phyloP scores from a whole-genome alignment of 1,284 basidiomycete genomes.

The Coniophora puteana region DNA sequence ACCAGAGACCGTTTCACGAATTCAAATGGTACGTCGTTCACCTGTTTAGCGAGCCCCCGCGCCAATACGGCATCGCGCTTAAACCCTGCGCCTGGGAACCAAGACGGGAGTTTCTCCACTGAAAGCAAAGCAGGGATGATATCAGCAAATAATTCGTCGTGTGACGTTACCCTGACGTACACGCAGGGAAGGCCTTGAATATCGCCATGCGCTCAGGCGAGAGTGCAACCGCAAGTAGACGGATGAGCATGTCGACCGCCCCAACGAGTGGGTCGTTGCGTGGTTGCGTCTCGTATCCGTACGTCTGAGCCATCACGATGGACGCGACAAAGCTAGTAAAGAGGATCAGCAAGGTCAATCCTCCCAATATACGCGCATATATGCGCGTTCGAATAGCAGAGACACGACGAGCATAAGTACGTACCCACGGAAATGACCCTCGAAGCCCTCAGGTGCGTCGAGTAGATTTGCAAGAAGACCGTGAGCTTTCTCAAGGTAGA shows the following conservation, averaged over 20 bases:
- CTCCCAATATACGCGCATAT: not conserved
- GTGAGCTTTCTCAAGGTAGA: conserved; percentile 15
- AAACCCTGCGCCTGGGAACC: conserved; percentile 39
- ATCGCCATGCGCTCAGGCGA: conserved; percentile 16
- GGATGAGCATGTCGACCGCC: conserved; percentile 13
- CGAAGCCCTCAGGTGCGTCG: conserved; percentile 20
- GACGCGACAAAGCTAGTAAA: conserved; percentile 19
- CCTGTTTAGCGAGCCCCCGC: conserved; percentile 11
- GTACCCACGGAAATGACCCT: conserved; percentile 18
- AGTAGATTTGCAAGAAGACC: conserved; percentile 18
- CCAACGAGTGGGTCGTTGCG: conserved; percentile 20
- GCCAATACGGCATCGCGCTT: conserved; percentile 24
- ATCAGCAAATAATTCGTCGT: not conserved
- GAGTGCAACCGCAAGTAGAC: conserved; percentile 17
- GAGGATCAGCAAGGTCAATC: no score
- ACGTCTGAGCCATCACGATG: conserved; percentile 21
- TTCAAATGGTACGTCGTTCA: conserved; percentile 20
- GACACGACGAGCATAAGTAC: not conserved
- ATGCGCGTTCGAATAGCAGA: not conserved
- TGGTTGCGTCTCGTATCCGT: conserved; percentile 16
- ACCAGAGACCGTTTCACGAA: conserved; percentile 19
- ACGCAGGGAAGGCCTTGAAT: conserved; percentile 19
- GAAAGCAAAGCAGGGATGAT: not conserved
- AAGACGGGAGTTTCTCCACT: conserved; percentile 39
- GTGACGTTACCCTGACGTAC: no score